Conservation (phyloP, 305 asterid species). For the Lippia alba region DNA sequence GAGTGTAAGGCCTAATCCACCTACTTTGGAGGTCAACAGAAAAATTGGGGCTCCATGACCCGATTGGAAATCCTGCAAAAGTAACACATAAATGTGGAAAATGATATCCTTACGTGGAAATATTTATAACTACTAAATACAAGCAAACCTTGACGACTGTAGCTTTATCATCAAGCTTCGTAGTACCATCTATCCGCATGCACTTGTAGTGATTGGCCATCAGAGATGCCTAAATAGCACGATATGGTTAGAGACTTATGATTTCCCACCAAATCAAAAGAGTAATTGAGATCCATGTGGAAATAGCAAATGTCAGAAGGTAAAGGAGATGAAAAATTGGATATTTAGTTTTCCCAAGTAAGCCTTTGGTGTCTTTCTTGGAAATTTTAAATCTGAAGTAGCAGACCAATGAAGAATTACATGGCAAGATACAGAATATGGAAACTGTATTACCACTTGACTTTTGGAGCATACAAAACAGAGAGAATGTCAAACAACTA, state of each 20-base stretch:
- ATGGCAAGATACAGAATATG: conserved; percentile 15
- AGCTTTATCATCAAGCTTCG: conserved; percentile 77
- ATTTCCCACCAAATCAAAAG: conserved; percentile 31
- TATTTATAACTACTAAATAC: conserved; percentile 16
- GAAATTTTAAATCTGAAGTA: conserved; percentile 8
- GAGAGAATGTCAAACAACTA: conserved; percentile 26
- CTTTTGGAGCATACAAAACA: conserved; percentile 11
- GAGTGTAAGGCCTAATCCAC: conserved; percentile 96
- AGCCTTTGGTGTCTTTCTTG: conserved; percentile 12
- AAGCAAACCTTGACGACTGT: conserved; percentile 66
- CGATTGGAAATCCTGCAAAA: conserved; percentile 87
- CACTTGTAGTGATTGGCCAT: conserved; percentile 59
- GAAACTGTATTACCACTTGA: conserved; percentile 18
- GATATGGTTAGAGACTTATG: conserved; percentile 18
- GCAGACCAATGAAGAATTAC: conserved; percentile 10
- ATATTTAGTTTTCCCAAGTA: background rate
- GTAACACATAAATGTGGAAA: conserved; percentile 16
- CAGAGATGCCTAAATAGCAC: conserved; percentile 64
- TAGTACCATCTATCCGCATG: conserved; percentile 91
- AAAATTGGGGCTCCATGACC: conserved; percentile 81
- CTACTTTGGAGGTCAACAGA: conserved; percentile 94
- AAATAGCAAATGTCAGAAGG: conserved; percentile 18
- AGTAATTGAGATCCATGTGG: conserved; percentile 16
- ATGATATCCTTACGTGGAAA: conserved; percentile 17
- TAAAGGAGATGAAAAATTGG: conserved; percentile 2